These are phyloP conservation scores for Malus sieversii DNA, from an alignment of 306 rosid species.

Conservation along the genomic window DNA sequence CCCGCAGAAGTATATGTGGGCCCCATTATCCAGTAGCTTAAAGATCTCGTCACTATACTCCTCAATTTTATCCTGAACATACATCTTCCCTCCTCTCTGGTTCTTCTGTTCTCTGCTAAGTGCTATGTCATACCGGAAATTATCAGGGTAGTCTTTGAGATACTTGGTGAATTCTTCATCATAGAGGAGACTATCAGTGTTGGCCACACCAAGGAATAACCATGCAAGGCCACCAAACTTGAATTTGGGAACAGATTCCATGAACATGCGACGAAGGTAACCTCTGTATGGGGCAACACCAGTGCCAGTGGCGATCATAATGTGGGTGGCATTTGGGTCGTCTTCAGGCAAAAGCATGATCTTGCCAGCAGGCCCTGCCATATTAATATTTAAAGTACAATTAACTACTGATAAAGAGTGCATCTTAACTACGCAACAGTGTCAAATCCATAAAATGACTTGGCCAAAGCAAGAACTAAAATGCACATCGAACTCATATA, in stretches of 20 bases:
- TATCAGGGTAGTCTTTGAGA: slow-evolving; percentile 68
- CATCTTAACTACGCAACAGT: slow-evolving; percentile 5
- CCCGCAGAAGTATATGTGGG: slow-evolving; percentile 96
- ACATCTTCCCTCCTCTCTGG: slow-evolving; percentile 89
- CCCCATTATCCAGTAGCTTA: slow-evolving; percentile 72
- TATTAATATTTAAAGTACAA: background rate
- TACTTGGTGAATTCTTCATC: slow-evolving; percentile 83
- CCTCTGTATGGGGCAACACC: slow-evolving; percentile 96
- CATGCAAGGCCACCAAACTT: slow-evolving; percentile 93
- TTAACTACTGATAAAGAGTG: slow-evolving; percentile 13
- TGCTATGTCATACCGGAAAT: slow-evolving; percentile 68
- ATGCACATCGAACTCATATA: no score
- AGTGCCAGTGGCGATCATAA: slow-evolving; percentile 94
- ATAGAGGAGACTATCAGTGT: slow-evolving; percentile 72
- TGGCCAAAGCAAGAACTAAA: no score
- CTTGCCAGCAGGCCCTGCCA: slow-evolving; percentile 94
- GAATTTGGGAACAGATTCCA: slow-evolving; percentile 70
- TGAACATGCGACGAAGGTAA: slow-evolving; percentile 96
- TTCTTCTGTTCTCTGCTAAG: slow-evolving; percentile 91
- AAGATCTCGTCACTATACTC: slow-evolving; percentile 88
- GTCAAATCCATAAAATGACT: slow-evolving; percentile 4
- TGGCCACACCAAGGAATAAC: slow-evolving; percentile 97
- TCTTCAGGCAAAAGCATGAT: slow-evolving; percentile 96
- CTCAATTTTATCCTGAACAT: slow-evolving; percentile 96
- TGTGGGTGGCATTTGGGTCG: slow-evolving; percentile 86